phyloP scores from a whole-genome alignment of 192 early-diverging fungal genomes.

The Coemansia sp. region DNA sequence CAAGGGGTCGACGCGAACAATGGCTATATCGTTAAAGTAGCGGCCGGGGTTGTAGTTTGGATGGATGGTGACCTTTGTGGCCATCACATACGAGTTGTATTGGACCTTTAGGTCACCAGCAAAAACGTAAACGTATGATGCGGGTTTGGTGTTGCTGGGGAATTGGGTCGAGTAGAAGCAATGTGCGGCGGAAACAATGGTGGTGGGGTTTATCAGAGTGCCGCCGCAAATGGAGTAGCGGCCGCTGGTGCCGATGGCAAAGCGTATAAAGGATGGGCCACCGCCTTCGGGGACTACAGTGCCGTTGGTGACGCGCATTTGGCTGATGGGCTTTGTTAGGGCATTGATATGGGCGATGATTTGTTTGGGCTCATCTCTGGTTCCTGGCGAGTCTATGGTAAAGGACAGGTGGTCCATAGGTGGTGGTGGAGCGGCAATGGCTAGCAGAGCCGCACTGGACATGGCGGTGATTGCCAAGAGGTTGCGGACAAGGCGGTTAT shows the following conservation, averaged over 20 bases:
- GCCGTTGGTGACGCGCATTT: constrained; percentile 45
- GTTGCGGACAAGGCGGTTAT: no score
- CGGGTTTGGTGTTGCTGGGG: not conserved
- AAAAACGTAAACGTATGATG: constrained; percentile 16
- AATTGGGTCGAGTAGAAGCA: constrained; percentile 17
- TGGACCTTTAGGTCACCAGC: constrained; percentile 15
- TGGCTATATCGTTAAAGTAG: constrained; percentile 39
- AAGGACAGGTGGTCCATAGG: no score
- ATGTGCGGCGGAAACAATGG: constrained; percentile 38
- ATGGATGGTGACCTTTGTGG: constrained; percentile 17
- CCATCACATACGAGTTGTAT: constrained; percentile 11
- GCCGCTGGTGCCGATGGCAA: constrained; percentile 5
- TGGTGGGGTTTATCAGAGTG: constrained; percentile 33
- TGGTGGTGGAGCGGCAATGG: no score
- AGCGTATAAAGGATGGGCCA: constrained; percentile 27
- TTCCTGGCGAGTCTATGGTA: no score
- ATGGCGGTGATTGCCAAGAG: no score
- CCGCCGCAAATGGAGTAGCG: constrained; percentile 31
- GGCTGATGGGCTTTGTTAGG: not conserved
- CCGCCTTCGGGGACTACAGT: constrained; percentile 21
- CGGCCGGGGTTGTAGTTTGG: constrained; percentile 18
- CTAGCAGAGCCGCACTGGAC: no score
- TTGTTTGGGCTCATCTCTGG: no score
- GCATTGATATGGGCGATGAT: no score
- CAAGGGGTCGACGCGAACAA: constrained; percentile 20